Conservation (phyloP, 768 basidiomycete species). For the Mycena albidolilacea region DNA sequence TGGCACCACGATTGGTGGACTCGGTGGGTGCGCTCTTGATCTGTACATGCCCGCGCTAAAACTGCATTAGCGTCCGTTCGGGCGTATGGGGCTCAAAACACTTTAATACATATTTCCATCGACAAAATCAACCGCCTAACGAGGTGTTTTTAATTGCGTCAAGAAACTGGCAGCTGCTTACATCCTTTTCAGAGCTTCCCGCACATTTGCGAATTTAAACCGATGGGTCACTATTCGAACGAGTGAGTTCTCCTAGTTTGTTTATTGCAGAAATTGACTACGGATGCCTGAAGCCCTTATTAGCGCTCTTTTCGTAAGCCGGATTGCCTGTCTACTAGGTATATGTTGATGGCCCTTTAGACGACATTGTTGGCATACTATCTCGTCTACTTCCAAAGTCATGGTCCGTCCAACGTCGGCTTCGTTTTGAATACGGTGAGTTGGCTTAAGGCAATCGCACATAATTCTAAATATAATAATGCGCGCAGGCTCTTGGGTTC, state of each 20-base stretch:
- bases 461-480: neutral
- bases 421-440: slow-evolving; percentile 58
- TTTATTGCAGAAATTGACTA: no score
- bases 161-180: slow-evolving; percentile 25
- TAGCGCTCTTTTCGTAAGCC: slow-evolving; percentile 60
- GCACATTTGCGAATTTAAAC: slow-evolving; percentile 56
- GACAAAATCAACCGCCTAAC: slow-evolving; percentile 57
- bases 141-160: slow-evolving; percentile 26
- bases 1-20: slow-evolving; percentile 71
- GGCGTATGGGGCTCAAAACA: slow-evolving; percentile 62
- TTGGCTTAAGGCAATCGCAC: slow-evolving; percentile 47
- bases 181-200: slow-evolving; percentile 44
- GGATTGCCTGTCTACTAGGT: neutral
- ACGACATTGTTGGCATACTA: slow-evolving; percentile 57
- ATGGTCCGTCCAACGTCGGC: slow-evolving; percentile 50
- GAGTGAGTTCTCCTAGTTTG: neutral
- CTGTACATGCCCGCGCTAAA: neutral
- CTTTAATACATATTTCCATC: slow-evolving; percentile 51
- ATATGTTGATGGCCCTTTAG: slow-evolving; percentile 21
- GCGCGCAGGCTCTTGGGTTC: slow-evolving; percentile 53
- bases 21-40: slow-evolving; percentile 51
- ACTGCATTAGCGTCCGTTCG: slow-evolving; percentile 53
- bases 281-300: slow-evolving; percentile 47
- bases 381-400: slow-evolving; percentile 52
- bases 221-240: slow-evolving; percentile 56